These are phyloP conservation scores for Trypanosoma melophagium DNA, from an alignment of 208 protist species.

Conservation along the genomic window DNA sequence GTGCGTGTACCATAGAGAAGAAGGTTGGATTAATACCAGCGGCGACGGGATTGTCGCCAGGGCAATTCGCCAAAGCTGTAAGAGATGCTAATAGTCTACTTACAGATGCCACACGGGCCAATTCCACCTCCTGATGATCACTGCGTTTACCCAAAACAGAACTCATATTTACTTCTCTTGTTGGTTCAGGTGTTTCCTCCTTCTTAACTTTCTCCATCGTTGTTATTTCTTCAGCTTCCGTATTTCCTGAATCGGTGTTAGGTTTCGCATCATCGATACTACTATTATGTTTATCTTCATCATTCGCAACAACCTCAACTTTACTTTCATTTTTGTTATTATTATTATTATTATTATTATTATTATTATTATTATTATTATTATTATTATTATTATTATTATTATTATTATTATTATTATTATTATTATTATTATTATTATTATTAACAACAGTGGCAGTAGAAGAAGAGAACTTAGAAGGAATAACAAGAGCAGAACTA, in stretches of 20 bases:
- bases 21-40: constrained; percentile 49
- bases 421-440: not conserved
- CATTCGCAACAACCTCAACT: not conserved
- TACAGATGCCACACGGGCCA: not conserved
- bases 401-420: not conserved
- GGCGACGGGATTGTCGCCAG: constrained; percentile 7
- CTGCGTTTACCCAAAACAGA: not conserved
- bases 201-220: constrained; percentile 5
- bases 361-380: no score
- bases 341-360: no score
- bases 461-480: not conserved
- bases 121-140: not conserved
- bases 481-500: not conserved
- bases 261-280: not conserved
- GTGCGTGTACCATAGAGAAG: constrained; percentile 84
- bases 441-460: not conserved
- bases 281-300: not conserved
- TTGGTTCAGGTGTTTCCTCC: constrained; percentile 2
- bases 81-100: constrained; percentile 22
- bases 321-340: no score
- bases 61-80: constrained; percentile 23
- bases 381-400: not conserved
- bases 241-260: not conserved
- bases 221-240: no score
- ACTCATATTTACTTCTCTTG: no score